Evolutionary conservation across 1,139 yeast species (phyloP).

Genomic region (Saccharomyces hybrid): DNA sequence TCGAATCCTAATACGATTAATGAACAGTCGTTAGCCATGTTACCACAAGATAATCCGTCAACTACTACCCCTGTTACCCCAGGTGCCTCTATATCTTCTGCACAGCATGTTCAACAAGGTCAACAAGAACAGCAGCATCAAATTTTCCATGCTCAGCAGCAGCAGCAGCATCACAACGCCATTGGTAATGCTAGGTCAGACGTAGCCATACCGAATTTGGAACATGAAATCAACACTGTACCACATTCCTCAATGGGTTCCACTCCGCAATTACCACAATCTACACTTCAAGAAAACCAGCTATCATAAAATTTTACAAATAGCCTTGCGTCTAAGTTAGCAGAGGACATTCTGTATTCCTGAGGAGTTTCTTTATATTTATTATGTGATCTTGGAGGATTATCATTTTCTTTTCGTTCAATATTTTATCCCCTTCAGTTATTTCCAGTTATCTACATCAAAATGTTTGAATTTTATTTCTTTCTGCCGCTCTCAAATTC

Average conservation of each 20-base stretch:
- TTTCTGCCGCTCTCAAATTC: neutral
- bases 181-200: neutral
- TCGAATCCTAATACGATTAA: slow-evolving; percentile 1
- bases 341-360: neutral
- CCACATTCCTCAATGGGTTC: neutral
- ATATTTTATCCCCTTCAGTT: neutral
- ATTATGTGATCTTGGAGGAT: neutral
- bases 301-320: neutral
- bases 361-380: neutral
- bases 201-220: neutral
- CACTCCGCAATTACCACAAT: slow-evolving; percentile 1
- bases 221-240: neutral
- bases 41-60: neutral
- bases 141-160: slow-evolving; percentile 2
- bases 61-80: neutral
- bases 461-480: neutral
- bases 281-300: neutral
- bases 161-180: slow-evolving; percentile 2
- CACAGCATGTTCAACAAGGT: neutral
- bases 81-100: neutral
- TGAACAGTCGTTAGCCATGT: neutral
- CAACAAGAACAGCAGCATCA: neutral
- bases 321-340: neutral
- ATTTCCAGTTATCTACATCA: neutral
- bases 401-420: neutral